Conservation (phyloP, 2,329 filamentous ascomycete genomes). For the Arthrobotrys sphaeroides region DNA sequence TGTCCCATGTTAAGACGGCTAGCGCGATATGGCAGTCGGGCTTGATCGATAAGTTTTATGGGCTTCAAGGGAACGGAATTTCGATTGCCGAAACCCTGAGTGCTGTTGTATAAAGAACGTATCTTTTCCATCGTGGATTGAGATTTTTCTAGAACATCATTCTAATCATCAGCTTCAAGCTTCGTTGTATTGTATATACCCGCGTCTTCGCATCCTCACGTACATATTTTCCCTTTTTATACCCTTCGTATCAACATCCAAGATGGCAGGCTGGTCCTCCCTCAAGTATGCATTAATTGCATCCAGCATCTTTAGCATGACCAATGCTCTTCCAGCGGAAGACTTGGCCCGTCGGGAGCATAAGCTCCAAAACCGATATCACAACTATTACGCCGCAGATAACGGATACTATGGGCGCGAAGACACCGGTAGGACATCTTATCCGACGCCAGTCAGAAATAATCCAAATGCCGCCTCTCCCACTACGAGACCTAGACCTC, state of each 20-base stretch:
- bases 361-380: not conserved
- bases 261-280: constrained; percentile 45
- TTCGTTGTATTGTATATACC: not conserved
- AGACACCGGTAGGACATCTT: not conserved
- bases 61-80: too few relatives aligned
- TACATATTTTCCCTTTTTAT: not conserved
- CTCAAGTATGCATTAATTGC: constrained; percentile 35
- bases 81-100: not conserved
- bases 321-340: constrained; percentile 7
- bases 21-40: not conserved
- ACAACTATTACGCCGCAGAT: not conserved
- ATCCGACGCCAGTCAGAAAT: not conserved
- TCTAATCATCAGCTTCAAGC: too few relatives aligned
- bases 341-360: not conserved
- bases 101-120: not conserved
- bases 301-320: constrained; percentile 22
- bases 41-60: not conserved
- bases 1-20: not conserved
- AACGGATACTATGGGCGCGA: not conserved
- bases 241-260: not conserved
- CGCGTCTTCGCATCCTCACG: too few relatives aligned
- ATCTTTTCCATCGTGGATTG: too few relatives aligned
- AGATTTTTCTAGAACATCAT: too few relatives aligned
- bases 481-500: not conserved
- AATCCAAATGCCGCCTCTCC: not conserved